Evolutionary conservation across 805 yeast genomes (phyloP).

Genomic region (Kuraishia hungarica): DNA sequence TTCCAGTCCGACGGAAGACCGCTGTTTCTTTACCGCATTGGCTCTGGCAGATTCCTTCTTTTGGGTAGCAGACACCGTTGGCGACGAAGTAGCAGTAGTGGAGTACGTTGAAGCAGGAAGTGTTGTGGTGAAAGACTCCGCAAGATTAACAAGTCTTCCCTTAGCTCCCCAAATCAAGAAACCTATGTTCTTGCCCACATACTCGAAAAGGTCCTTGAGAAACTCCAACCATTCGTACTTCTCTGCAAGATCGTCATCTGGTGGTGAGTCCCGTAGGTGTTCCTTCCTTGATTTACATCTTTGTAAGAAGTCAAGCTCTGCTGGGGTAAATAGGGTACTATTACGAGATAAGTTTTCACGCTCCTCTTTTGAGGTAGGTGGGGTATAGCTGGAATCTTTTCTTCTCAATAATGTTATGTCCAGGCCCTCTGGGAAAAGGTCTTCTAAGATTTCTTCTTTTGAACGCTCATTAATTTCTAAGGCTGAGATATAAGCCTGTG

Average conservation of each 20-base stretch:
- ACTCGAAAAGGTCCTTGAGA: conserved; percentile 69
- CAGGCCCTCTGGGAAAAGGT: conserved; percentile 63
- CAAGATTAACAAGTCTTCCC: conserved; percentile 11
- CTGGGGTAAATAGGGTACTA: conserved; percentile 45
- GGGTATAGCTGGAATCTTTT: conserved; percentile 21
- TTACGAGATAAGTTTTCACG: conserved; percentile 19
- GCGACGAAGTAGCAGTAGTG: not conserved
- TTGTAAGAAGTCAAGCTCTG: conserved; percentile 70
- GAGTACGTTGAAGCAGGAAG: conserved; percentile 1
- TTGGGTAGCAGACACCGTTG: not conserved
- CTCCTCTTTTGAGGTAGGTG: conserved; percentile 7
- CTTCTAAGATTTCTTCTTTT: conserved; percentile 59
- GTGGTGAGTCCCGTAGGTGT: conserved; percentile 37
- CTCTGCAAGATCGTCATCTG: conserved; percentile 47
- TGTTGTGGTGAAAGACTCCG: conserved; percentile 2
- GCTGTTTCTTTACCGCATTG: conserved; percentile 1
- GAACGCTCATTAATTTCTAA: conserved; percentile 57
- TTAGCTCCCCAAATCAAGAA: conserved; percentile 62
- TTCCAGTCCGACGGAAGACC: too few relatives aligned
- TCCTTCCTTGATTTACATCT: conserved; percentile 69
- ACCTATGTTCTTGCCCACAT: conserved; percentile 67
- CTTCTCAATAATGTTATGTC: conserved; percentile 37
- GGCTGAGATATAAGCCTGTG: conserved; percentile 92
- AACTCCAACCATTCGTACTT: conserved; percentile 84
- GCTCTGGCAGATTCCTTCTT: conserved; percentile 1